phyloP scores from a whole-genome alignment of 495 filamentous ascomycete genomes.

The Podospora appendiculata region DNA sequence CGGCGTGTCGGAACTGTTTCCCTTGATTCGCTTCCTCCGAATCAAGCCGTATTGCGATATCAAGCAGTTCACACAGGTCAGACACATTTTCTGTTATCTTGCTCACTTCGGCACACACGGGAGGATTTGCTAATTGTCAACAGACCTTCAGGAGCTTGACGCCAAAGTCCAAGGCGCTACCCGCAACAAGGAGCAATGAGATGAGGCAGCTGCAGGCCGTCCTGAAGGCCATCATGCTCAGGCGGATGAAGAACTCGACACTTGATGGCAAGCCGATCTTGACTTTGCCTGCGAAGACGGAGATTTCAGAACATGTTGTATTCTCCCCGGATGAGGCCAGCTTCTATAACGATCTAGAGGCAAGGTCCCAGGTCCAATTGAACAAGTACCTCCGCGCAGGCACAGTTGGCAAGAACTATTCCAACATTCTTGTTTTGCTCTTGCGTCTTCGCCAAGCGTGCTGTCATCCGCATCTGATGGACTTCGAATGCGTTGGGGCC shows the following conservation, averaged over 20 bases:
- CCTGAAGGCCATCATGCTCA: conserved; percentile 77
- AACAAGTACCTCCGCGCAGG: conserved; percentile 69
- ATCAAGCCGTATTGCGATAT: conserved; percentile 72
- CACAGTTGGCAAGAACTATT: conserved; percentile 72
- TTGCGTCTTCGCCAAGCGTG: conserved; percentile 87
- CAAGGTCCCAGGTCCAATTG: conserved; percentile 57
- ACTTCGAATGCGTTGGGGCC: conserved; percentile 53
- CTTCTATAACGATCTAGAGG: conserved; percentile 69
- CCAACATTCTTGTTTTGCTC: conserved; percentile 75
- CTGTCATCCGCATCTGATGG: conserved; percentile 86
- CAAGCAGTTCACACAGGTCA: conserved; percentile 49
- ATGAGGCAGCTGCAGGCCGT: conserved; percentile 72
- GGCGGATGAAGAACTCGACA: conserved; percentile 73
- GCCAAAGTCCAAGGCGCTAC: conserved; percentile 19
- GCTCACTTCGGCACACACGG: too few species aligned
- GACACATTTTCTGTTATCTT: conserved; percentile 7
- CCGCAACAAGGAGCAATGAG: conserved; percentile 28
- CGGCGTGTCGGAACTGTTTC: conserved; percentile 70
- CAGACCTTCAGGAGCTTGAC: conserved; percentile 28
- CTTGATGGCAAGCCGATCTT: conserved; percentile 86
- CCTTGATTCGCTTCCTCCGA: conserved; percentile 71
- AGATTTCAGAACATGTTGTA: conserved; percentile 56
- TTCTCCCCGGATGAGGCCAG: conserved; percentile 66
- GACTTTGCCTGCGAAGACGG: conserved; percentile 60
- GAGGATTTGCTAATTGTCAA: not conserved